Percentiles rank a stretch among this genome's conserved stretches.
Conservation (phyloP, 2,329 filamentous ascomycete genomes). For the Cladosporium sp. region DNA sequence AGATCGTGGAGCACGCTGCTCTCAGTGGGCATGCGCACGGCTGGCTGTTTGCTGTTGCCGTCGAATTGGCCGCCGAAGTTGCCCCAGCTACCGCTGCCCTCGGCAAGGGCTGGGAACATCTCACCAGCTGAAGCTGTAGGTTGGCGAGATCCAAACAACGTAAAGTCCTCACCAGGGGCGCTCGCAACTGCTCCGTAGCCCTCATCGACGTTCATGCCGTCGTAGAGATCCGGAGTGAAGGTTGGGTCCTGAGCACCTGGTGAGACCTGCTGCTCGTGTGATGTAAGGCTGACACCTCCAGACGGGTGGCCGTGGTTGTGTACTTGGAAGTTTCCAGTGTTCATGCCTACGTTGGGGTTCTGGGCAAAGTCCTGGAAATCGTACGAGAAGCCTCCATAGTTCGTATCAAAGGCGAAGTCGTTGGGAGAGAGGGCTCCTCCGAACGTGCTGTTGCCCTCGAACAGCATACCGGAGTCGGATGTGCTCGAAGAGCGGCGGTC, state of each 20-base stretch:
- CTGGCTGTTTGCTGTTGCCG: constrained; percentile 28
- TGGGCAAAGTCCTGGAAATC: constrained; percentile 40
- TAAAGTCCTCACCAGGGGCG: constrained; percentile 56
- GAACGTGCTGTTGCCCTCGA: constrained; percentile 23
- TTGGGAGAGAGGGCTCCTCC: constrained; percentile 40
- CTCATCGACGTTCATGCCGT: constrained; percentile 61
- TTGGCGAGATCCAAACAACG: constrained; percentile 51
- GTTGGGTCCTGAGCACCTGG: constrained; percentile 69
- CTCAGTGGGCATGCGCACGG: constrained; percentile 22
- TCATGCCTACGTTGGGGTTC: constrained; percentile 25
- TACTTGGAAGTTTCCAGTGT: constrained; percentile 11
- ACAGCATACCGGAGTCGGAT: constrained; percentile 45
- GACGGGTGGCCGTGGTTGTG: constrained; percentile 11
- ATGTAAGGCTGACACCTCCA: constrained; percentile 23
- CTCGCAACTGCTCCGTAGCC: constrained; percentile 10
- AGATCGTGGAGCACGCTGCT: constrained; percentile 32
- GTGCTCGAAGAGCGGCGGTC: constrained; percentile 34
- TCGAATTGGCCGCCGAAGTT: constrained; percentile 41
- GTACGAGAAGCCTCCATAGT: constrained; percentile 44
- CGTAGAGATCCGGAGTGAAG: constrained; percentile 45
- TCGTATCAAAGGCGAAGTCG: constrained; percentile 62
- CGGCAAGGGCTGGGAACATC: constrained; percentile 33
- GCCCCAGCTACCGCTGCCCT: constrained; percentile 35
- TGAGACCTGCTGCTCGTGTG: constrained; percentile 59
- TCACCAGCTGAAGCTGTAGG: constrained; percentile 24